Evolutionary conservation across 2,329 filamentous ascomycete species (phyloP).

Genomic region (Diaporthe nobilis): DNA sequence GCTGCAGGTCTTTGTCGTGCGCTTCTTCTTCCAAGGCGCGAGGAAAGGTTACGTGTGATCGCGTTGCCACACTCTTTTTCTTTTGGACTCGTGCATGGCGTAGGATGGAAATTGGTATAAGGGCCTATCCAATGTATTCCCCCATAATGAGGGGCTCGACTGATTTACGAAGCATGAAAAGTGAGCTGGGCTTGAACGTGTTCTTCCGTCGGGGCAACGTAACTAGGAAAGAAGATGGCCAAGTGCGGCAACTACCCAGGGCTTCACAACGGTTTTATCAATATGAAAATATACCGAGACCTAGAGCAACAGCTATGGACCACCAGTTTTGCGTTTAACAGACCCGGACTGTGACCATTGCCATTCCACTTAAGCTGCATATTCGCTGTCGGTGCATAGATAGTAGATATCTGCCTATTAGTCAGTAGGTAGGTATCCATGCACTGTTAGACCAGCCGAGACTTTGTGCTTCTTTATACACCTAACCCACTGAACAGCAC

Average conservation of each 20-base stretch:
- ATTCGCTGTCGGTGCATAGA: not conserved
- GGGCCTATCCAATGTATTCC: slow-evolving; percentile 22
- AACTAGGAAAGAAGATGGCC: not conserved
- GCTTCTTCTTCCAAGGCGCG: slow-evolving; percentile 96
- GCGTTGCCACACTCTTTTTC: slow-evolving; percentile 31
- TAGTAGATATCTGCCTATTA: not conserved
- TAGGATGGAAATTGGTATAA: slow-evolving; percentile 36
- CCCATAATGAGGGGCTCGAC: slow-evolving; percentile 31
- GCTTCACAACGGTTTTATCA: not conserved
- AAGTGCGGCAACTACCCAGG: not conserved
- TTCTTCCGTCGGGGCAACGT: not conserved
- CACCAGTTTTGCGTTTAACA: not conserved
- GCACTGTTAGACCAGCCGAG: not conserved
- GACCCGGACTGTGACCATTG: not conserved
- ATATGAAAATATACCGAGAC: not conserved
- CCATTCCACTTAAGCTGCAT: not conserved
- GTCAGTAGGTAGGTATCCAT: not conserved
- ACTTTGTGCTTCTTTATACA: too few relatives aligned
- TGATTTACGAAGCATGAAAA: slow-evolving; percentile 42
- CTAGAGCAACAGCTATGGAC: not conserved
- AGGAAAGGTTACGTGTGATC: slow-evolving; percentile 78
- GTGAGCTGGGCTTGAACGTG: slow-evolving; percentile 21
- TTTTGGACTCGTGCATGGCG: slow-evolving; percentile 45
- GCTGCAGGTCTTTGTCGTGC: slow-evolving; percentile 95
- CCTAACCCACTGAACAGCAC: too few relatives aligned